Percentiles rank a stretch among this genome's conserved stretches.
phyloP scores from a whole-genome alignment of 2,329 filamentous ascomycete species.

The Sporothrix curviconia region DNA sequence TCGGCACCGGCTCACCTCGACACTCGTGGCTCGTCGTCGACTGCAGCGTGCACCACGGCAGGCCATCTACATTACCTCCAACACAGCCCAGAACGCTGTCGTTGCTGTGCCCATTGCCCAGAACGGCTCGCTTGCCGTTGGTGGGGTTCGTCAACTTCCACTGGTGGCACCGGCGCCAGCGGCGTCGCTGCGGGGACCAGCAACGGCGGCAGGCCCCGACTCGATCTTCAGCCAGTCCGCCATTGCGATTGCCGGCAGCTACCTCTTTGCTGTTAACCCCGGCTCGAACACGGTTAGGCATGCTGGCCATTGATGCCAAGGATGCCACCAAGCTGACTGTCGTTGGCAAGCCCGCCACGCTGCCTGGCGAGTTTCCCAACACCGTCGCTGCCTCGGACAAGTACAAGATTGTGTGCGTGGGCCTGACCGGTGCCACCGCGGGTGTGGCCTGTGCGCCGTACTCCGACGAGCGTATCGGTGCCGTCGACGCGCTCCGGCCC shows the following conservation, averaged over 20 bases:
- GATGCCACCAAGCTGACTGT: slow-evolving; percentile 40
- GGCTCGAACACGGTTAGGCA: slow-evolving; percentile 44
- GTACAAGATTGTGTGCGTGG: slow-evolving; percentile 40
- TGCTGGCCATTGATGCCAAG: slow-evolving; percentile 37
- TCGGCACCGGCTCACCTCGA: not conserved
- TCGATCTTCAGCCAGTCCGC: slow-evolving; percentile 12
- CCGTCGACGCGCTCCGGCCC: slow-evolving; percentile 39
- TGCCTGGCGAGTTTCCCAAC: slow-evolving; percentile 47
- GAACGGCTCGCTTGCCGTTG: not conserved
- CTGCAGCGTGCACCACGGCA: not conserved
- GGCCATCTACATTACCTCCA: slow-evolving; percentile 12
- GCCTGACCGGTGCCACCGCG: slow-evolving; percentile 36
- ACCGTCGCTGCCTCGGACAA: slow-evolving; percentile 42
- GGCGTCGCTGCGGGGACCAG: not conserved
- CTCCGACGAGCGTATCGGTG: slow-evolving; percentile 26
- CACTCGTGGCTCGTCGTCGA: not conserved
- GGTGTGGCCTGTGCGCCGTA: slow-evolving; percentile 41
- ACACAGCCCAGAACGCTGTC: slow-evolving; percentile 6
- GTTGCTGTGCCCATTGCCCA: slow-evolving; percentile 11
- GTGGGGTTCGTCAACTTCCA: slow-evolving; percentile 2
- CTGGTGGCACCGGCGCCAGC: slow-evolving; percentile 1
- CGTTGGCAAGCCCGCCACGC: slow-evolving; percentile 35
- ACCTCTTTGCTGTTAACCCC: slow-evolving; percentile 49
- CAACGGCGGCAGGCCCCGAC: slow-evolving; percentile 2
- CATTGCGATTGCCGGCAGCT: slow-evolving; percentile 30